Percentiles rank a stretch among this genome's conserved stretches.
These are phyloP conservation scores for Fusarium sambucinum DNA, from an alignment of 2,329 filamentous ascomycete genomes.

Conservation along the genomic window DNA sequence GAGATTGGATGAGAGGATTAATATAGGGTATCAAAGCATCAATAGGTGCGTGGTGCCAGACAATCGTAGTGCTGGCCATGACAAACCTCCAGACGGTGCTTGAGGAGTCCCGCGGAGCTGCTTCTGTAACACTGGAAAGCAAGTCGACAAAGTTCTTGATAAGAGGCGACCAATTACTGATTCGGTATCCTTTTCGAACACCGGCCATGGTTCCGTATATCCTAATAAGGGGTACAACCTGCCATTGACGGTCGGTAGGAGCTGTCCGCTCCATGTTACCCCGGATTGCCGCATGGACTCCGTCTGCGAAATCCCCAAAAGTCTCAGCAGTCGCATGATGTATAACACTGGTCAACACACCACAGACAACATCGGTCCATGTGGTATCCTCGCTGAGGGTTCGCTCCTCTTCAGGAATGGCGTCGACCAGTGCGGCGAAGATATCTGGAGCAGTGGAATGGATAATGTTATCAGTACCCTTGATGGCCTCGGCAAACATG, in stretches of 20 bases:
- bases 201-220: slow-evolving; percentile 78
- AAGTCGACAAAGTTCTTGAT: slow-evolving; percentile 67
- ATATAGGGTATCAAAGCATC: slow-evolving; percentile 81
- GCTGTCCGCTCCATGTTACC: slow-evolving; percentile 52
- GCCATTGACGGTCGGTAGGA: slow-evolving; percentile 47
- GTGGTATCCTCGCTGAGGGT: slow-evolving; percentile 59
- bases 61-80: slow-evolving; percentile 71
- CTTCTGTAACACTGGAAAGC: slow-evolving; percentile 62
- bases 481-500: slow-evolving; percentile 86
- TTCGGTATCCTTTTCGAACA: slow-evolving; percentile 82
- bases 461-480: slow-evolving; percentile 69
- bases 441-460: slow-evolving; percentile 71
- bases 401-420: slow-evolving; percentile 64
- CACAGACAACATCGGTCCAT: slow-evolving; percentile 77
- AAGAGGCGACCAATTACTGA: slow-evolving; percentile 77
- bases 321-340: slow-evolving; percentile 83
- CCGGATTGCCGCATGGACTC: slow-evolving; percentile 66
- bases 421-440: slow-evolving; percentile 63
- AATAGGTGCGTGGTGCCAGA: slow-evolving; percentile 81
- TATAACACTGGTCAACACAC: slow-evolving; percentile 82
- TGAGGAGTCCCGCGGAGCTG: slow-evolving; percentile 53
- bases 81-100: slow-evolving; percentile 68
- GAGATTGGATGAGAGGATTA: slow-evolving; percentile 70
- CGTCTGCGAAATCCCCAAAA: slow-evolving; percentile 75
- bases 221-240: slow-evolving; percentile 63